Evolutionary conservation across 345 rosid species (phyloP), one percentile per base, ranked within the genome.

Genomic region (Gynandropsis gynandra): DNA sequence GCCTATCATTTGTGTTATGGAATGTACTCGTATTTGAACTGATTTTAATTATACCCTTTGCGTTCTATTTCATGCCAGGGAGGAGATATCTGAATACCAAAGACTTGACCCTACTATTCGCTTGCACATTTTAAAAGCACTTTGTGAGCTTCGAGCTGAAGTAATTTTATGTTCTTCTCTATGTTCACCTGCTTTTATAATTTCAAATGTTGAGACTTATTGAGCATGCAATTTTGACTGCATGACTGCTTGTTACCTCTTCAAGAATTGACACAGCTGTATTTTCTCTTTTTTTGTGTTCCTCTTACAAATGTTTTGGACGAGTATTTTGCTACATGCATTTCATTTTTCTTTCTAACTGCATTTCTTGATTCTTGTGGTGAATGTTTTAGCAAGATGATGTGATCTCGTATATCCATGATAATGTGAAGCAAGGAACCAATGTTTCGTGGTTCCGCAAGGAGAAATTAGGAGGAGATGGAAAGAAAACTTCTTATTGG

Each of bases 71-170:
- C n/a, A 33, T 58, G 64, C 16, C 72, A 89, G 95, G 67, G 71
- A 72, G 70, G 95, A 89, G 68, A 66, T 79, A 49, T 43, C 73
- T 8, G 63, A 46, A 56, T 89, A 86, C 76, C 70, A 69, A 58
- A 74, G 70, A 74, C 81, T 89, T 54, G 70, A 72, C 56, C 81
- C 88, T 9, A 66, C 59, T 24, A 36, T 40, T 50, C 85, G 97
- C n/a, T 66, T 89, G 29, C 68, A 42, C 45, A 58, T 89, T 43
- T 64, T 89, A 4, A 89, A 76, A 69, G 94, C 88, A 47, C 95
- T 89, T 14, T 86, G 95, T 66, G 97, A 89, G 74, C 66, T 86
- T 50, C 84, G 97, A 39, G 79, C 75, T 21, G 75, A 78, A 42
- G 97, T 89, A 83, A 63, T 59, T 4, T 40, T 47, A 47, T 42